A percentile compares a stretch with the other conserved stretches of the same genome.
phyloP scores from a whole-genome alignment of 2,329 filamentous ascomycete genomes.

The Trichoderma sp. region DNA sequence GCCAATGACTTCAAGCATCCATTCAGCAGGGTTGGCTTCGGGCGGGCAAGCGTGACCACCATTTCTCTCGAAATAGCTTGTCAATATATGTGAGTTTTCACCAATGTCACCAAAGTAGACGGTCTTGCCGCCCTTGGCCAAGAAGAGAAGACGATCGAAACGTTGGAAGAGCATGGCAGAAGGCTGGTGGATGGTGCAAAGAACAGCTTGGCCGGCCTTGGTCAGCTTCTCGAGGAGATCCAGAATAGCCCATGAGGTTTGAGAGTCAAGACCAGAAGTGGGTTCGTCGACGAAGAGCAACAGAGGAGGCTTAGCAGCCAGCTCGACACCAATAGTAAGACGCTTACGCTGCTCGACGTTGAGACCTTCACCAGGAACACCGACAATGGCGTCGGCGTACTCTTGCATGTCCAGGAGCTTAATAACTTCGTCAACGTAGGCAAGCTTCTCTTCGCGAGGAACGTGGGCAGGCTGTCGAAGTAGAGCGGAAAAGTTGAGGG shows the following conservation, averaged over 20 bases:
- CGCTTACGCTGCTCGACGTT: constrained; percentile 73
- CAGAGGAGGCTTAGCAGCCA: constrained; percentile 86
- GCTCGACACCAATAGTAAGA: constrained; percentile 92
- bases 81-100: constrained; percentile 66
- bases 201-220: constrained; percentile 84
- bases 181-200: constrained; percentile 98
- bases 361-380: constrained; percentile 83
- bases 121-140: constrained; percentile 73
- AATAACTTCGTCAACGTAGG: constrained; percentile 88
- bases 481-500: constrained; percentile 80
- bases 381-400: constrained; percentile 87
- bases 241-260: constrained; percentile 91
- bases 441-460: constrained; percentile 75
- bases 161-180: constrained; percentile 92
- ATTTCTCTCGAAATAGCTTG: constrained; percentile 74
- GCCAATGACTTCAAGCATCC: constrained; percentile 68
- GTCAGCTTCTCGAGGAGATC: constrained; percentile 87
- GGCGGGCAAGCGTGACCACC: constrained; percentile 65
- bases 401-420: constrained; percentile 86
- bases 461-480: constrained; percentile 79
- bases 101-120: constrained; percentile 84
- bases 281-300: constrained; percentile 94
- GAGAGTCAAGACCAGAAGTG: constrained; percentile 88
- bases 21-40: constrained; percentile 78
- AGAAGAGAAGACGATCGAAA: constrained; percentile 79